Percentiles rank a stretch among this genome's conserved stretches.
These are phyloP conservation scores for Stephanodiscus minutulus DNA, from an alignment of 108 stramenopile species.

Conservation along the genomic window DNA sequence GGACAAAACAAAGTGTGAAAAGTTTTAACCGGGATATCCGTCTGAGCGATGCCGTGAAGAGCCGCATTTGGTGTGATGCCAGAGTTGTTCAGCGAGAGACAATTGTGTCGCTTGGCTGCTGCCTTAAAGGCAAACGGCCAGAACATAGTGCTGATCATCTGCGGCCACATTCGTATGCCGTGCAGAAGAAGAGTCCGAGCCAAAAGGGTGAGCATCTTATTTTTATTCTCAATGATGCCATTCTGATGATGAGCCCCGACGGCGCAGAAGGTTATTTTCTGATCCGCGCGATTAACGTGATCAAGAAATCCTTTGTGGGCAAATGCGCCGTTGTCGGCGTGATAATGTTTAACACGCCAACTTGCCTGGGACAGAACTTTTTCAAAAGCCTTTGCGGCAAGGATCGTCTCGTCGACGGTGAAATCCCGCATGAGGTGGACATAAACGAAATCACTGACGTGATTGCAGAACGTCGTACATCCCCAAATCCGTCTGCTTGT, in stretches of 20 bases:
- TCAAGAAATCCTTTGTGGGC: constrained; percentile 33
- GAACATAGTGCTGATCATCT: constrained; percentile 36
- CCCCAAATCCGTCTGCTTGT: constrained; percentile 10
- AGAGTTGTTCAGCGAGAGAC: not conserved
- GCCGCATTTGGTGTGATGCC: not conserved
- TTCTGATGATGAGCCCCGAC: constrained; percentile 61
- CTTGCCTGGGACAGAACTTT: constrained; percentile 7
- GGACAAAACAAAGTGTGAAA: constrained; percentile 21
- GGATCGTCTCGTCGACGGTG: constrained; percentile 33
- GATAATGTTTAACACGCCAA: constrained; percentile 41
- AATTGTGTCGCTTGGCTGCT: constrained; percentile 8
- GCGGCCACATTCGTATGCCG: constrained; percentile 48
- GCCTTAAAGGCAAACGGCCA: constrained; percentile 62
- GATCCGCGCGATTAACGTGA: not conserved
- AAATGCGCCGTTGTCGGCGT: constrained; percentile 67
- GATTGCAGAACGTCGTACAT: constrained; percentile 10
- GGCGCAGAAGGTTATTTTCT: constrained; percentile 45
- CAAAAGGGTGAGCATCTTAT: constrained; percentile 40
- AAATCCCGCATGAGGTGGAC: constrained; percentile 36
- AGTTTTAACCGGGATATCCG: constrained; percentile 4
- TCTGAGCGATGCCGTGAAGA: constrained; percentile 26
- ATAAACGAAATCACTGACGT: constrained; percentile 19
- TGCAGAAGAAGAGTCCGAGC: constrained; percentile 60
- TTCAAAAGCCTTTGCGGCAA: constrained; percentile 55
- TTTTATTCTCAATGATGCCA: constrained; percentile 52